Conservation (phyloP, 83 land plant genomes). For the Diphasiastrum complanatum region DNA sequence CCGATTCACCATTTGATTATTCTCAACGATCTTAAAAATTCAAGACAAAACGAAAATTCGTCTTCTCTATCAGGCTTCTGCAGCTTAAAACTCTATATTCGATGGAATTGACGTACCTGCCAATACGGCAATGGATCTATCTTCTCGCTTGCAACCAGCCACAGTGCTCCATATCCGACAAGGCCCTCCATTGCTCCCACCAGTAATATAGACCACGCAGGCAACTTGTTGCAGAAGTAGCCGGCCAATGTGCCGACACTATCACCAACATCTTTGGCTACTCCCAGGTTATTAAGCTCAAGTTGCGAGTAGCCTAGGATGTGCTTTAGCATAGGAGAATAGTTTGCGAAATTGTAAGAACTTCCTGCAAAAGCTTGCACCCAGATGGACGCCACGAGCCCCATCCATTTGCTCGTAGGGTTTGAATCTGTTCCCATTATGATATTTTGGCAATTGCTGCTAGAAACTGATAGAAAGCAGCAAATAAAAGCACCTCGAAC, state of each 20-base stretch:
- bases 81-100: too few species aligned
- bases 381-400: constrained; percentile 77
- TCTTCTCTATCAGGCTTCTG: too few species aligned
- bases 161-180: constrained; percentile 62
- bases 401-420: constrained; percentile 85
- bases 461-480: too few species aligned
- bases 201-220: constrained; percentile 64
- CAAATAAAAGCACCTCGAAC: too few species aligned
- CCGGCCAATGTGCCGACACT: constrained; percentile 87
- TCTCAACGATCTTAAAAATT: too few species aligned
- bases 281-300: constrained; percentile 75
- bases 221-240: constrained; percentile 69
- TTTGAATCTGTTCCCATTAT: too few species aligned
- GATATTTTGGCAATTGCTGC: too few species aligned
- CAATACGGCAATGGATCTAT: constrained; percentile 59
- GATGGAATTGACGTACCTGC: too few species aligned
- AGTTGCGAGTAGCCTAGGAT: constrained; percentile 59
- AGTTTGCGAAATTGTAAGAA: constrained; percentile 64
- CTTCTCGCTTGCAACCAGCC: constrained; percentile 62
- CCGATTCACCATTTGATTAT: too few species aligned
- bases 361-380: constrained; percentile 63
- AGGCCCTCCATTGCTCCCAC: constrained; percentile 45
- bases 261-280: constrained; percentile 88
- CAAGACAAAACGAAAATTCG: too few species aligned
- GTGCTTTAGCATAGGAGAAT: constrained; percentile 54